Conservation (phyloP, 345 rosid genomes). For the Eucalyptus marginata region DNA sequence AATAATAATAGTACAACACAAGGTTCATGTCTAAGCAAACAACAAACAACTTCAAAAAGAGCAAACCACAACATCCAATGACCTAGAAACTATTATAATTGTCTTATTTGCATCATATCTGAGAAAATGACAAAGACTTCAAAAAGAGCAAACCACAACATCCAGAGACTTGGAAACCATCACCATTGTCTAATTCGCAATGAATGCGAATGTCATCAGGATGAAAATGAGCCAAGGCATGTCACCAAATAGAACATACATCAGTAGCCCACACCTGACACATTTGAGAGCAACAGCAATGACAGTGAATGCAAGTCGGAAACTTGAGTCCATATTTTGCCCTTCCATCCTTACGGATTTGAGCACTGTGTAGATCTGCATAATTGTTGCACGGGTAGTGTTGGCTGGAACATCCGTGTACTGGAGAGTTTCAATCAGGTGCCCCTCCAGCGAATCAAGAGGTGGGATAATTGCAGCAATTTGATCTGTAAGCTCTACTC, state of each 20-base stretch:
- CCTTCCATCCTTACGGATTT: accelerated
- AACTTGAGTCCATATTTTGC: neutral
- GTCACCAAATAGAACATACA: neutral
- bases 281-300: neutral
- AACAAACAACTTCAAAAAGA: neutral
- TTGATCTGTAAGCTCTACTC: accelerated
- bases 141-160: neutral
- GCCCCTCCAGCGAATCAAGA: neutral
- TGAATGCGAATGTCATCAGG: neutral
- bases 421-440: accelerated
- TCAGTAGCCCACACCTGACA: neutral
- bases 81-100: accelerated
- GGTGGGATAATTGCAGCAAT: neutral
- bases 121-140: accelerated
- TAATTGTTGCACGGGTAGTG: neutral
- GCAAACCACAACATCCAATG: neutral
- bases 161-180: accelerated
- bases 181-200: neutral
- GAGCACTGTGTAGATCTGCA: neutral
- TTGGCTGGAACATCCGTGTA: neutral
- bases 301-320: neutral
- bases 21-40: neutral
- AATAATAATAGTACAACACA: neutral
- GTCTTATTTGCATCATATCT: accelerated
- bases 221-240: neutral